Percentiles rank a stretch among this genome's conserved stretches.
Conservation (phyloP, 345 rosid genomes). For the Euphorbia peplus region DNA sequence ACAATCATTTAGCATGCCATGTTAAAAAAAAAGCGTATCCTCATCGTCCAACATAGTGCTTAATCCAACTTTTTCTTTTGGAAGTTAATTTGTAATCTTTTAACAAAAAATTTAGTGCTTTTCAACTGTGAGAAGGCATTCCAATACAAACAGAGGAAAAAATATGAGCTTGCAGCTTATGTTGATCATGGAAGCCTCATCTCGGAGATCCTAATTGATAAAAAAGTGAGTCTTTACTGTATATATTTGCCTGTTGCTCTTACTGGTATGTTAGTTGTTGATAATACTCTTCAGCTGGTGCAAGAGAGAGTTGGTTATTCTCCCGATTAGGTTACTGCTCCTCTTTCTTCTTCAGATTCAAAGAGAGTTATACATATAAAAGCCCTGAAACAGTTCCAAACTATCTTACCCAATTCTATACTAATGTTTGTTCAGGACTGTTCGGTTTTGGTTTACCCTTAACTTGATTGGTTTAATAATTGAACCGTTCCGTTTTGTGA, state of each 20-base stretch:
- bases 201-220: slow-evolving; percentile 76
- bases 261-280: slow-evolving; percentile 5
- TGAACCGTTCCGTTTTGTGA: too few species aligned
- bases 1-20: too few species aligned
- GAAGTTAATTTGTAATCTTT: slow-evolving; percentile 19
- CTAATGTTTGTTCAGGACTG: too few species aligned
- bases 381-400: slow-evolving; percentile 59
- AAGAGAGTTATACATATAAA: slow-evolving; percentile 45
- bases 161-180: slow-evolving; percentile 66
- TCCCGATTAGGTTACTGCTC: slow-evolving; percentile 70
- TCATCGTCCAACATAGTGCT: too few species aligned
- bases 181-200: slow-evolving; percentile 96
- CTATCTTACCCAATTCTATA: slow-evolving; percentile 58
- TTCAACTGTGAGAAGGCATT: slow-evolving; percentile 82
- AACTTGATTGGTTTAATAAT: too few species aligned
- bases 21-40: too few species aligned
- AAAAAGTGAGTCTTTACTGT: slow-evolving; percentile 48
- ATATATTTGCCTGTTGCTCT: slow-evolving; percentile 8
- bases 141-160: slow-evolving; percentile 53
- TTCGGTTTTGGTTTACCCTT: too few species aligned
- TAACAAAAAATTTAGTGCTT: slow-evolving; percentile 50
- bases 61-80: too few species aligned
- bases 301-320: slow-evolving; percentile 67
- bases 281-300: slow-evolving; percentile 57
- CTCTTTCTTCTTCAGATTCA: slow-evolving; percentile 65